Evolutionary conservation across 164 flowering plant species (phyloP).

Genomic region (Euptelea pleiosperma): DNA sequence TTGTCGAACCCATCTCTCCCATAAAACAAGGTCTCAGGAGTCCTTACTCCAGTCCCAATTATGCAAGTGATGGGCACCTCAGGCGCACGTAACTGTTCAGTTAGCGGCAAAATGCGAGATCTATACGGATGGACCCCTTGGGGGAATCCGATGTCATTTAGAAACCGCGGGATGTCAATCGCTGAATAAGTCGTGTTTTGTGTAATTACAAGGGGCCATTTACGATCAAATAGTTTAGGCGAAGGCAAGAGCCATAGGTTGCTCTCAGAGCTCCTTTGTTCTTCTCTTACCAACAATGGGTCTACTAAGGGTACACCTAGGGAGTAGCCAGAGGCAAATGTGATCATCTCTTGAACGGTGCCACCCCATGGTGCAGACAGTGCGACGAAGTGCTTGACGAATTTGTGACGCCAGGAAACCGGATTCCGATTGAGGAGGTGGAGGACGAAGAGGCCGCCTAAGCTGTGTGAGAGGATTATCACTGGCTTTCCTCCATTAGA

Average conservation of each 20-base stretch:
- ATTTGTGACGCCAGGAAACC: conserved; percentile 52
- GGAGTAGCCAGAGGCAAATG: conserved; percentile 83
- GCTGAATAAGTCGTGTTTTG: conserved; percentile 43
- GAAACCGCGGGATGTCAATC: conserved; percentile 42
- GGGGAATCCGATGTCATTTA: conserved; percentile 64
- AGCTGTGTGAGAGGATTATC: conserved; percentile 77
- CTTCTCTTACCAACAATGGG: conserved; percentile 64
- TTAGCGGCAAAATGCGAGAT: conserved; percentile 52
- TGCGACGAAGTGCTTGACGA: conserved; percentile 69
- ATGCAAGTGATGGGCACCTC: conserved; percentile 67
- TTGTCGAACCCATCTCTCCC: conserved; percentile 50
- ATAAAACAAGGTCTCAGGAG: conserved; percentile 70
- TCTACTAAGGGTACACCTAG: conserved; percentile 77
- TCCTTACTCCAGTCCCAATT: conserved; percentile 58
- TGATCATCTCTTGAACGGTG: conserved; percentile 67
- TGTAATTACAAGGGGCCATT: conserved; percentile 46
- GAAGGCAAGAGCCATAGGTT: conserved; percentile 90
- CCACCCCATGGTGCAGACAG: conserved; percentile 92
- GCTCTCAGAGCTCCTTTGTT: conserved; percentile 87
- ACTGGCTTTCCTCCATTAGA: conserved; percentile 68
- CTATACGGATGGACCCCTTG: conserved; percentile 58
- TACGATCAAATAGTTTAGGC: conserved; percentile 36
- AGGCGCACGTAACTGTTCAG: conserved; percentile 33
- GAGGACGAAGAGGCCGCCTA: conserved; percentile 75
- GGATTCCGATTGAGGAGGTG: conserved; percentile 72